A percentile compares a stretch with the other conserved stretches of the same genome.
These are phyloP conservation scores for Solanum gandarillasii DNA, from an alignment of 257 asterid genomes.

Conservation along the genomic window DNA sequence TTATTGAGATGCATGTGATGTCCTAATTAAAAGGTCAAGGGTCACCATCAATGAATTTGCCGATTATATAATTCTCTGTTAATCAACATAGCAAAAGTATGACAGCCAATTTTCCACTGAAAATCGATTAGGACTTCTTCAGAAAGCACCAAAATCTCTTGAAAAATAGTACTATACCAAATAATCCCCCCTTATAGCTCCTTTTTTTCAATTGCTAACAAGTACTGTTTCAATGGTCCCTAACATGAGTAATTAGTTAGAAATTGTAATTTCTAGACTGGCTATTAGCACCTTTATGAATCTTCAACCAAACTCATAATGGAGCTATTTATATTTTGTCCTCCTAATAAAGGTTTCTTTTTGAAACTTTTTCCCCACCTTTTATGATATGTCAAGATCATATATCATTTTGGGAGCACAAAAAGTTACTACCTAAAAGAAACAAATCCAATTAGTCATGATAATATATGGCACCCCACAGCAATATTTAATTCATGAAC, in stretches of 20 bases:
- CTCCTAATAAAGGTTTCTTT: not conserved
- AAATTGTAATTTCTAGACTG: not conserved
- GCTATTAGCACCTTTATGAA: not conserved
- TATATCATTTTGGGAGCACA: not conserved
- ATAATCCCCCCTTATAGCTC: not conserved
- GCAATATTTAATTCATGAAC: not conserved
- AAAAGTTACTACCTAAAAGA: not conserved
- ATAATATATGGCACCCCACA: not conserved
- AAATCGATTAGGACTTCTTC: not conserved
- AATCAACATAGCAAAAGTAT: not conserved
- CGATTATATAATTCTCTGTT: not conserved
- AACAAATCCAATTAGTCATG: not conserved
- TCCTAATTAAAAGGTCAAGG: not conserved
- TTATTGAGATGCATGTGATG: not conserved
- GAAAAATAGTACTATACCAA: not conserved
- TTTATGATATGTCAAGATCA: not conserved
- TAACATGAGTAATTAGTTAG: not conserved
- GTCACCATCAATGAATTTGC: not conserved
- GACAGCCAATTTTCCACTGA: slow-evolving; percentile 1
- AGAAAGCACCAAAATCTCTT: not conserved
- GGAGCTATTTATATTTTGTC: not conserved
- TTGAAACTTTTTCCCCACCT: not conserved
- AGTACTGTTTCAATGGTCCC: not conserved
- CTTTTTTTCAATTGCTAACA: not conserved
- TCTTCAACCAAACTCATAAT: not conserved